These are phyloP conservation scores for Talaromyces sp. DNA, from an alignment of 2,329 filamentous ascomycete species.

Conservation along the genomic window DNA sequence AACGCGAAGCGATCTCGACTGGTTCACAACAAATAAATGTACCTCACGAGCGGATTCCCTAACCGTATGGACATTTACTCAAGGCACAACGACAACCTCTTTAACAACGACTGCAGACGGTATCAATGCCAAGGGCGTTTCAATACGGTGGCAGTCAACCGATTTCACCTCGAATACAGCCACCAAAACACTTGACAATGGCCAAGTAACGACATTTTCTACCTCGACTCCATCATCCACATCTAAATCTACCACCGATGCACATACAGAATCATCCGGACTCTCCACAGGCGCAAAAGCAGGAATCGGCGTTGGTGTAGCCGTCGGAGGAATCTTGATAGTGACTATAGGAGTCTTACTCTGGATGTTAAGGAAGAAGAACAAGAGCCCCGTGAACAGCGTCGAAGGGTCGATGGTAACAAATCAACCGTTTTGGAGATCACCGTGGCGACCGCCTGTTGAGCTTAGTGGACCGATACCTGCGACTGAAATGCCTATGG, in stretches of 20 bases:
- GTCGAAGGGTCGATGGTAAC: too few relatives aligned
- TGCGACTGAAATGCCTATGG: too few relatives aligned
- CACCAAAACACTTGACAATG: background rate
- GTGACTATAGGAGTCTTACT: background rate
- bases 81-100: background rate
- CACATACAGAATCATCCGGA: background rate
- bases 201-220: background rate
- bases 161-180: conserved; percentile 2
- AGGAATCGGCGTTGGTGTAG: background rate
- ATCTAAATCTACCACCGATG: background rate
- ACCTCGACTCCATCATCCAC: background rate
- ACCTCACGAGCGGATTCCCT: background rate
- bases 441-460: too few relatives aligned
- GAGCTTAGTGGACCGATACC: too few relatives aligned
- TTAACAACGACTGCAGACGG: background rate
- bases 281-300: background rate
- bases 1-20: background rate
- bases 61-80: background rate
- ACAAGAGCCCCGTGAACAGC: background rate
- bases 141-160: conserved; percentile 10
- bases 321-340: background rate
- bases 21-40: conserved; percentile 2
- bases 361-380: background rate
- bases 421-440: too few relatives aligned
- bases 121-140: conserved; percentile 8